Evolutionary conservation across 2,329 filamentous ascomycete species (phyloP).

Genomic region (Fusarium xylarioides): DNA sequence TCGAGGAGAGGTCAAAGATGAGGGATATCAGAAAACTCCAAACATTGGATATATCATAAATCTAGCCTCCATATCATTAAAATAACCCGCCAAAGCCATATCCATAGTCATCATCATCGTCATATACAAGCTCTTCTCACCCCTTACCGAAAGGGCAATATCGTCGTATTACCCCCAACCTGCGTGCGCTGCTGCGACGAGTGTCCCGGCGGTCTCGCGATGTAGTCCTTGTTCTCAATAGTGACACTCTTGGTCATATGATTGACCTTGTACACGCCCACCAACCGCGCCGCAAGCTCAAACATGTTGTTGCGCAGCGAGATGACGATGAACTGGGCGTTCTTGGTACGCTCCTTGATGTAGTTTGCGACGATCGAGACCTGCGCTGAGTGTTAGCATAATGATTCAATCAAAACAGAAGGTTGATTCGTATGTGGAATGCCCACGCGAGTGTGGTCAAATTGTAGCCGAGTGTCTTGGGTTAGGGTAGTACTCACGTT

Average conservation of each 20-base stretch:
- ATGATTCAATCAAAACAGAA: background rate
- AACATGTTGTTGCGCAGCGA: slow-evolving; percentile 99
- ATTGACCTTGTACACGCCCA: slow-evolving; percentile 99
- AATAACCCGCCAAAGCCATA: slow-evolving; percentile 29
- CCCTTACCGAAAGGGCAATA: slow-evolving; percentile 48
- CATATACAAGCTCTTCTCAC: slow-evolving; percentile 19
- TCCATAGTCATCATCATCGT: slow-evolving; percentile 35
- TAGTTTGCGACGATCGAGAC: slow-evolving; percentile 98
- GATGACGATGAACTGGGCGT: slow-evolving; percentile 99
- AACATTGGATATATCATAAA: slow-evolving; percentile 40
- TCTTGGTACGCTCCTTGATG: slow-evolving; percentile 99
- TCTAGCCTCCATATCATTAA: slow-evolving; percentile 37
- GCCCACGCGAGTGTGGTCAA: slow-evolving; percentile 19
- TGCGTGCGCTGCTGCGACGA: slow-evolving; percentile 47
- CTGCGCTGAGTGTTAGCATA: slow-evolving; percentile 54
- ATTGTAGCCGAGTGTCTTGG: slow-evolving; percentile 40
- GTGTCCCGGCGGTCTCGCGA: slow-evolving; percentile 53
- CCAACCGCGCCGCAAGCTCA: slow-evolving; percentile 91
- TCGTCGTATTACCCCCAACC: slow-evolving; percentile 46
- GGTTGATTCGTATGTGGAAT: slow-evolving; percentile 3
- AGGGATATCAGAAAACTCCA: background rate
- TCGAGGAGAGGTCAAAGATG: background rate
- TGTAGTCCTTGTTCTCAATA: slow-evolving; percentile 85
- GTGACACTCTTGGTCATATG: slow-evolving; percentile 97
- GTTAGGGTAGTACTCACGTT: slow-evolving; percentile 73